Base-by-base conservation (phyloP, 2,329 filamentous ascomycete genomes). In the Neonectria ditissima region DNA sequence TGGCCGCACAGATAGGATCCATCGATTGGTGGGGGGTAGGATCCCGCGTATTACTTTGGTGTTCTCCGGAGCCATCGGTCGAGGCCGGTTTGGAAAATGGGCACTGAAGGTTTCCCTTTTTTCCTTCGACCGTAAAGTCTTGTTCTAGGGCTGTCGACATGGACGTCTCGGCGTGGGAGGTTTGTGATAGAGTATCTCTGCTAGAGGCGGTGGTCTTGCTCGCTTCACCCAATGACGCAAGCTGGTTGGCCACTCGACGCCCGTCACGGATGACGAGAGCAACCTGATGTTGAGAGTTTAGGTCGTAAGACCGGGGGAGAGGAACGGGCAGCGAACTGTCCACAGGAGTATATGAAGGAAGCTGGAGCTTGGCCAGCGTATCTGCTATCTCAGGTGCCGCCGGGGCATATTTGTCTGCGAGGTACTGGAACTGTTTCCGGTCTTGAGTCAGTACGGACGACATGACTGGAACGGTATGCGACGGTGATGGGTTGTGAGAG, bases 91-190 rank as follows among this genome's bases (percentile, higher is more conserved):
- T 79, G 63, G 83, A 90, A 78, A 97, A 97, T 0, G 94, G 94
- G 79, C 94, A 97, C 69, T 88, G 87, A 55, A 97, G 82, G 67
- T 87, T 87, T 71, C 94, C 92, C 72, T 91, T 92, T 74, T 89
- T 93, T 65, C 94, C 94, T 75, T 90, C 84, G 34, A 94, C 91
- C 18, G 94, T 97, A 73, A 97, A 97, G 79, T 97, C 94, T 80
- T 92, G 91, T 80, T 97, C 94, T 75, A 97, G 81, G 39, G 88
- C 84, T 53, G 87, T 89, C 56, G 89, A 89, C 76, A 87, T 83
- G 65, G 89, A 86, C 18, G 88, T 89, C 74, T 78, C 78, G 59
- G 80, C 78, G 55, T 80, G 79, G 37, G 78, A 80, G 34, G 80
- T 80, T 48, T 80, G 80, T 18, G 84, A 83, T 39, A 78, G 73